phyloP scores from a whole-genome alignment of 345 rosid species.

The Gossypium anomalum region DNA sequence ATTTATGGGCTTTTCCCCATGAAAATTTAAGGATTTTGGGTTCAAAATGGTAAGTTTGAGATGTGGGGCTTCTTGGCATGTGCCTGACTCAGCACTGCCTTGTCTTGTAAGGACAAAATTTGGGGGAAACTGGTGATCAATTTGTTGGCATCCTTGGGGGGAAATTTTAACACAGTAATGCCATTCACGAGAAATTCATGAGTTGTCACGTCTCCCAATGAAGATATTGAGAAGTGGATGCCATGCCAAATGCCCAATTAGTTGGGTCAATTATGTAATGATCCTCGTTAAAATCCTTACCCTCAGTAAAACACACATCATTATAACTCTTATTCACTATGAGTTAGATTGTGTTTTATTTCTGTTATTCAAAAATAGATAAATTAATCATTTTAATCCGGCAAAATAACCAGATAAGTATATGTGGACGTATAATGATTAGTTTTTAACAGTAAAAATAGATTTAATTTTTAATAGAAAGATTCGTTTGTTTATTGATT shows the following conservation, averaged over 20 bases:
- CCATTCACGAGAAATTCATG: slow-evolving; percentile 18
- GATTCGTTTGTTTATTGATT: no score
- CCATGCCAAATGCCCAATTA: not conserved
- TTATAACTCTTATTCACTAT: no score
- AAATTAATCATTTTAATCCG: no score
- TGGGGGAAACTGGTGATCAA: not conserved
- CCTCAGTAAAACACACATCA: no score
- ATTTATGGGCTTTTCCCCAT: not conserved
- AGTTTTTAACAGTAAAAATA: no score
- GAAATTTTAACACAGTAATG: not conserved
- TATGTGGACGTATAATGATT: accelerated
- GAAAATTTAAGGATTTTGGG: slow-evolving; percentile 5
- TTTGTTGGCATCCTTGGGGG: not conserved
- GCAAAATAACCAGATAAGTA: no score
- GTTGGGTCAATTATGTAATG: no score
- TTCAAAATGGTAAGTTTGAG: not conserved
- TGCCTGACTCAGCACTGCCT: not conserved
- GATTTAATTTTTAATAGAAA: no score
- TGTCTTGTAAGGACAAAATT: slow-evolving; percentile 12
- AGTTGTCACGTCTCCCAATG: slow-evolving; percentile 15
- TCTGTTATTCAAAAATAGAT: no score
- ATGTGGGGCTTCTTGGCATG: slow-evolving; percentile 23
- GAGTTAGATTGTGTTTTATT: no score
- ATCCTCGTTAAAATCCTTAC: no score
- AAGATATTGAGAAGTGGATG: not conserved